These are phyloP conservation scores for Capillidium heterosporum DNA, from an alignment of 371 early-diverging fungal genomes.

Conservation along the genomic window DNA sequence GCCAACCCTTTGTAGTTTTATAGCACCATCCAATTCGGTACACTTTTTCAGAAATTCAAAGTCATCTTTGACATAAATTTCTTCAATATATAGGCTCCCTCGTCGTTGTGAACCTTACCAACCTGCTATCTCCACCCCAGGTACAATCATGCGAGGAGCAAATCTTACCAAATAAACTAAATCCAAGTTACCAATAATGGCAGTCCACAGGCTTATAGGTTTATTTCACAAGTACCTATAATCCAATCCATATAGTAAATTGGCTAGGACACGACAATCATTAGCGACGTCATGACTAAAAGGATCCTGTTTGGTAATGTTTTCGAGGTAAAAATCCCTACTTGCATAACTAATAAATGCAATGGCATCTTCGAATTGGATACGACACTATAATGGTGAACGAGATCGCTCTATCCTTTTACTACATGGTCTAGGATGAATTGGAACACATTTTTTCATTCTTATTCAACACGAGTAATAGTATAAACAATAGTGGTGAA, in stretches of 20 bases:
- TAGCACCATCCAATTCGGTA: conserved; percentile 66
- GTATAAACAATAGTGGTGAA: conserved; percentile 54
- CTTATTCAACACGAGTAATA: conserved; percentile 40
- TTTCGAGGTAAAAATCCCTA: conserved; percentile 73
- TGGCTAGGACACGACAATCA: conserved; percentile 37
- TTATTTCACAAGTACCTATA: conserved; percentile 39
- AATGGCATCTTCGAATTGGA: conserved; percentile 88
- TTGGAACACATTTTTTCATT: conserved; percentile 70
- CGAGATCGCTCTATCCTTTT: conserved; percentile 77
- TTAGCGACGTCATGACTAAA: conserved; percentile 45
- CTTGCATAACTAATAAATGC: conserved; percentile 70
- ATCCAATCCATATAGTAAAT: conserved; percentile 6
- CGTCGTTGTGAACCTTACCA: conserved; percentile 75
- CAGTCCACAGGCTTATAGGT: conserved; percentile 80
- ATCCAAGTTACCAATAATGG: conserved; percentile 81
- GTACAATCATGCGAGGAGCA: conserved; percentile 53
- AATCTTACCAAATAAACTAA: conserved; percentile 60
- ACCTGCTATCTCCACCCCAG: conserved; percentile 84
- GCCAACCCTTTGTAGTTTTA: conserved; percentile 70
- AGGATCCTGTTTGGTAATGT: conserved; percentile 78
- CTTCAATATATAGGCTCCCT: conserved; percentile 91
- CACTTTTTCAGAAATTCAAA: conserved; percentile 72
- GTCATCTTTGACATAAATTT: conserved; percentile 92
- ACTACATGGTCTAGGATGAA: conserved; percentile 59
- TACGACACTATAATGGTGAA: conserved; percentile 80